phyloP scores from a whole-genome alignment of 2,329 filamentous ascomycete genomes.

The Microsporum canis region DNA sequence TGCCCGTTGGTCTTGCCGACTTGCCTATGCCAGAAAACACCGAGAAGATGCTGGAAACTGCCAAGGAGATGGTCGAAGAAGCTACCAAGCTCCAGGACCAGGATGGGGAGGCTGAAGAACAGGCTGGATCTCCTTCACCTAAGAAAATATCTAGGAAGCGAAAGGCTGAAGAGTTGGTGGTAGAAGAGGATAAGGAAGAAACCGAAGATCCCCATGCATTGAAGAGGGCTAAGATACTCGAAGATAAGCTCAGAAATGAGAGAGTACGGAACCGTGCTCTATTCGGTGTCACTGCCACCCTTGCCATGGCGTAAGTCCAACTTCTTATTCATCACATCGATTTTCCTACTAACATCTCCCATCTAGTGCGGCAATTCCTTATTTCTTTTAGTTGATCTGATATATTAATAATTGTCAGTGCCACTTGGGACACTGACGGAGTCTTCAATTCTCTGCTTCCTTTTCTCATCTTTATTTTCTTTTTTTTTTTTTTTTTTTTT shows the following conservation, averaged over 20 bases:
- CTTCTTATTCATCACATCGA: not conserved
- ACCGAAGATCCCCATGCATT: conserved; percentile 27
- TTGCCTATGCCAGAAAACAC: conserved; percentile 67
- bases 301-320: conserved; percentile 77
- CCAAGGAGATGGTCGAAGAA: conserved; percentile 75
- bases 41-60: conserved; percentile 70
- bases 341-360: conserved; percentile 5
- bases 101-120: conserved; percentile 23
- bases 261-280: conserved; percentile 76
- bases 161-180: conserved; percentile 59
- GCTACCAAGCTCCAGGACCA: conserved; percentile 43
- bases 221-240: conserved; percentile 61
- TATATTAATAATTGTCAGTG: not conserved
- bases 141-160: conserved; percentile 47
- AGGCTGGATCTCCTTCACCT: conserved; percentile 14
- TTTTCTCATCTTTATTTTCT: not conserved
- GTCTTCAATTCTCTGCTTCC: not conserved
- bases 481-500: not conserved
- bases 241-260: conserved; percentile 72
- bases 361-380: conserved; percentile 36
- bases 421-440: not conserved
- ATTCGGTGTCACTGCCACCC: conserved; percentile 72
- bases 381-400: conserved; percentile 30
- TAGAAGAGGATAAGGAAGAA: conserved; percentile 32
- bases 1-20: conserved; percentile 55